Base-by-base conservation (phyloP, 2,329 filamentous ascomycete genomes). In the Trichoderma breve region DNA sequence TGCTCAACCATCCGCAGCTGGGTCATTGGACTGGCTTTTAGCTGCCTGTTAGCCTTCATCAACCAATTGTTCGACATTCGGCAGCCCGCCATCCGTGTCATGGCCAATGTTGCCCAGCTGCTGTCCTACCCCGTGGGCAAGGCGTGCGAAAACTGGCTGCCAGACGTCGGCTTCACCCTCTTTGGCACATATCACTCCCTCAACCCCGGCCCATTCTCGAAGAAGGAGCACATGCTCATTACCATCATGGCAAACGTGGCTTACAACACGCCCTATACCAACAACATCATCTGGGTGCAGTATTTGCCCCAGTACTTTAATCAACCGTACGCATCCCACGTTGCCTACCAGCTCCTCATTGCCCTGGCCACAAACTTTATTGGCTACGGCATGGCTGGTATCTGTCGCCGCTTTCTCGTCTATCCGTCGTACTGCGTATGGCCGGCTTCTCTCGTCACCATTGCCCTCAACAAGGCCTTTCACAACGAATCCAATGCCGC, bases 171-270 rank as follows among this genome's bases (percentile, higher is more conserved):
- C 39, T 82, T 90, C 74, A 86, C 80, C 1, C 75, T 86, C 18
- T 81, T 83, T 55, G 85, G 85, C 11, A 75, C 82, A 26, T 81
- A 83, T 24, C 84, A 86, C 76, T 84, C 82, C 6, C 81, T 88
- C 15, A 89, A 89, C 75, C 87, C 87, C 0, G 87, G 87, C 0
- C 85, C 84, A 2, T 90, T 90, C 76, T 86, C 85, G 69, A 85
- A 85, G 76, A 90, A 90, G 79, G 88, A 90, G 78, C 88, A 90
- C 76, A 87, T 88, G 83, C 82, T 90, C 53, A 87, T 89, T 74
- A 86, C 86, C 72, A 87, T 89, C 78, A 88, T 89, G 86, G 88
- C 90, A 70, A 91, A 91, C 77, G 86, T 87, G 14, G 84, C 85
- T 14, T 86, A 83, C 78, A 84, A 84, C 72, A 82, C 82, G 4